Percentiles rank a stretch among this genome's conserved stretches.
These are phyloP conservation scores for Penicillium desertorum DNA, from an alignment of 495 filamentous ascomycete species.

Conservation along the genomic window DNA sequence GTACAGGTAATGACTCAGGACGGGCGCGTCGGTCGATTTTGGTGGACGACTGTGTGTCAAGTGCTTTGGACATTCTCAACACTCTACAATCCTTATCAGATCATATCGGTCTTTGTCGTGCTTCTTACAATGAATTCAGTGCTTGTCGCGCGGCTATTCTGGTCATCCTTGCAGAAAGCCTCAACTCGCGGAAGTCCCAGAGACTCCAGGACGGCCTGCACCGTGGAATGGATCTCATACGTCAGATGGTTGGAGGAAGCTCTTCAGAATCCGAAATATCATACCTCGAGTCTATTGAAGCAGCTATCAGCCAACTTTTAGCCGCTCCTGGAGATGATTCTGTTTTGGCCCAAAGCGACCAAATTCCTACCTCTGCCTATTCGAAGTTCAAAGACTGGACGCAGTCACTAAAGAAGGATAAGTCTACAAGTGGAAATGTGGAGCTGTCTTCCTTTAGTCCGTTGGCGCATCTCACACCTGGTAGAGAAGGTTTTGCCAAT, in stretches of 20 bases:
- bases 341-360: not conserved
- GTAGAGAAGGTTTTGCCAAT: conserved; percentile 7
- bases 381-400: conserved; percentile 27
- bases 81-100: conserved; percentile 42
- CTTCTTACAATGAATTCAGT: conserved; percentile 50
- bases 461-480: conserved; percentile 8
- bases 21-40: conserved; percentile 36
- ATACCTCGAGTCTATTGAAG: conserved; percentile 25
- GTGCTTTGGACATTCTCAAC: conserved; percentile 46
- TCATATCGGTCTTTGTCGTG: conserved; percentile 44
- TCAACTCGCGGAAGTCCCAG: conserved; percentile 26
- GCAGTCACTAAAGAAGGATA: conserved; percentile 24
- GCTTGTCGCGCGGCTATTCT: conserved; percentile 50
- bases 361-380: conserved; percentile 16
- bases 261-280: conserved; percentile 24
- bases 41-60: conserved; percentile 45
- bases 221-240: conserved; percentile 22
- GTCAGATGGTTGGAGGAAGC: conserved; percentile 24
- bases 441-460: conserved; percentile 26
- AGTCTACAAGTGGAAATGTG: not conserved
- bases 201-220: conserved; percentile 17
- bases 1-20: conserved; percentile 14
- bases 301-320: conserved; percentile 15
- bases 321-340: not conserved
- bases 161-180: conserved; percentile 46